Evolutionary conservation across 2,329 filamentous ascomycete species (phyloP).

Genomic region (Mollisia scopiformis): DNA sequence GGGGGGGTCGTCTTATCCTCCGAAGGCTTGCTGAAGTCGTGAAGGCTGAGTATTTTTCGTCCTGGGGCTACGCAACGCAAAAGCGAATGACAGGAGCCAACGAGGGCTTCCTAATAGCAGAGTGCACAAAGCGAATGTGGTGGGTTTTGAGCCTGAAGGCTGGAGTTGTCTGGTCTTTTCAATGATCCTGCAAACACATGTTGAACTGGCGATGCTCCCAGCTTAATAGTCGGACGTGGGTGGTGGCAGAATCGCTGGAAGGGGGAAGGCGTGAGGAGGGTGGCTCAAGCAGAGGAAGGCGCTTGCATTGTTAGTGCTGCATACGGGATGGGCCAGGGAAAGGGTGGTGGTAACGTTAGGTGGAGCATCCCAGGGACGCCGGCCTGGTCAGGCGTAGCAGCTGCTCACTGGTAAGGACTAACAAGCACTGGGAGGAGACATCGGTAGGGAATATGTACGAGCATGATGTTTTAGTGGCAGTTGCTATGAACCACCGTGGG

Average conservation of each 20-base stretch:
- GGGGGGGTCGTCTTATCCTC: slow-evolving; percentile 28
- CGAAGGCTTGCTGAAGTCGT: slow-evolving; percentile 33
- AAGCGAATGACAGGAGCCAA: slow-evolving; percentile 78
- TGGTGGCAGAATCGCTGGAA: slow-evolving; percentile 29
- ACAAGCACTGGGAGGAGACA: too few species aligned
- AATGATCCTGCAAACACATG: slow-evolving; percentile 23
- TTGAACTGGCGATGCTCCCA: slow-evolving; percentile 30
- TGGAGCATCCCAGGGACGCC: neutral
- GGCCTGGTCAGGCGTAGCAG: too few species aligned
- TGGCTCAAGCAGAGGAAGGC: slow-evolving; percentile 2
- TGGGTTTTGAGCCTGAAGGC: slow-evolving; percentile 21
- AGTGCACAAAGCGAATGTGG: slow-evolving; percentile 39
- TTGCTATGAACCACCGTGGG: neutral
- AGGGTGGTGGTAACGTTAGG: slow-evolving; percentile 5
- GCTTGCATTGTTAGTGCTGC: slow-evolving; percentile 5
- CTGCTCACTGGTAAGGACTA: too few species aligned
- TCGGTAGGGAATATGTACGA: too few species aligned
- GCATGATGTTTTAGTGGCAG: neutral
- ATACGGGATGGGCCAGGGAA: slow-evolving; percentile 24
- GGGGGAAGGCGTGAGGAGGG: neutral
- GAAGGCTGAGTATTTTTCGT: slow-evolving; percentile 32
- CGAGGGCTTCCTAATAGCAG: slow-evolving; percentile 67
- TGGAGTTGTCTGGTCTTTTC: slow-evolving; percentile 18
- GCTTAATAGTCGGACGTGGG: slow-evolving; percentile 31
- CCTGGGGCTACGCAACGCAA: slow-evolving; percentile 33